phyloP scores from a whole-genome alignment of 202 grass and related monocot species.

The Sporobolus alterniflorus region DNA sequence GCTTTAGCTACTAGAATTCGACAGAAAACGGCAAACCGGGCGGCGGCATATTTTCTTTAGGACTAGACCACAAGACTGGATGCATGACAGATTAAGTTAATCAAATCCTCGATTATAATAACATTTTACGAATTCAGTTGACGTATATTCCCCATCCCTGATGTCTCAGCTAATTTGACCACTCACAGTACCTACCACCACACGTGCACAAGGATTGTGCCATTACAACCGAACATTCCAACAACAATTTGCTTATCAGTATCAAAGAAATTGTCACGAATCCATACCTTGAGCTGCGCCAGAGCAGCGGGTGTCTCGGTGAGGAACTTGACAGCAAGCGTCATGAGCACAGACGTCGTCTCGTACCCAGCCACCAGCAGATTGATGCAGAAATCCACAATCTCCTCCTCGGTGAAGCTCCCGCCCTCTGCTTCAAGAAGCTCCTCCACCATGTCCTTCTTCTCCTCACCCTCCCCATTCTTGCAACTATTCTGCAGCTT shows the following conservation, averaged over 20 bases:
- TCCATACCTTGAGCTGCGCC: slow-evolving; percentile 60
- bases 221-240: slow-evolving; percentile 6
- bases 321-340: slow-evolving; percentile 95
- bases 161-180: slow-evolving; percentile 30
- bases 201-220: slow-evolving; percentile 39
- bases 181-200: slow-evolving; percentile 29
- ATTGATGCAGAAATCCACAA: slow-evolving; percentile 90
- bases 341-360: slow-evolving; percentile 95
- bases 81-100: slow-evolving; percentile 33
- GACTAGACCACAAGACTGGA: slow-evolving; percentile 29
- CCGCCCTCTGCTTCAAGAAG: slow-evolving; percentile 76
- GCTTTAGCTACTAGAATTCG: slow-evolving; percentile 5
- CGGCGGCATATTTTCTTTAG: not conserved
- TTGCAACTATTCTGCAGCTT: slow-evolving; percentile 17
- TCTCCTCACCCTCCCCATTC: not conserved
- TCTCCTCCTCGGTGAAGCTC: slow-evolving; percentile 84
- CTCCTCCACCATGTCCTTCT: slow-evolving; percentile 92
- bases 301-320: slow-evolving; percentile 80
- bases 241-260: slow-evolving; percentile 2
- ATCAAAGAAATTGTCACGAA: not conserved
- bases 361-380: slow-evolving; percentile 92
- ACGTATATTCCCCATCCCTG: not conserved
- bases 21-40: not conserved
- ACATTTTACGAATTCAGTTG: slow-evolving; percentile 32
- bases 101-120: slow-evolving; percentile 16